These are phyloP conservation scores for Triadica sebifera DNA, from an alignment of 345 rosid species.

Conservation along the genomic window DNA sequence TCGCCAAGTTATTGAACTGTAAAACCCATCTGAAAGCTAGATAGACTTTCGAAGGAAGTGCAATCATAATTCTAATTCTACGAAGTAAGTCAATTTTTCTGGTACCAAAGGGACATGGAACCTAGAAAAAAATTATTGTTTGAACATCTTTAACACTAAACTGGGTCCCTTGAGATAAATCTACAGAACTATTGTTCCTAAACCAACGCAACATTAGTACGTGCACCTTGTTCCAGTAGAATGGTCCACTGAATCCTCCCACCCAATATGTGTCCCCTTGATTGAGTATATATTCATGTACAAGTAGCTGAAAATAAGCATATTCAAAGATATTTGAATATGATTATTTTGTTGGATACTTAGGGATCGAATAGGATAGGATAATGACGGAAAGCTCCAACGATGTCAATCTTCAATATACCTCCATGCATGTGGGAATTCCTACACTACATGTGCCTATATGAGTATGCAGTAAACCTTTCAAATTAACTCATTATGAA, in stretches of 20 bases:
- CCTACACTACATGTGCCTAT: neutral
- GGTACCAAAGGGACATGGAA: neutral
- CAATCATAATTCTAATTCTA: neutral
- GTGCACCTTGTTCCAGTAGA: slow-evolving; percentile 14
- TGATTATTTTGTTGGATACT: neutral
- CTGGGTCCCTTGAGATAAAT: slow-evolving; percentile 15
- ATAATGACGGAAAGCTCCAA: neutral
- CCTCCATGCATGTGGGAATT: neutral
- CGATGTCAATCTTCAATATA: slow-evolving; percentile 1
- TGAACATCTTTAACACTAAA: neutral
- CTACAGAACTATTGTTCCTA: neutral
- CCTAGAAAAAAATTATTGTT: neutral
- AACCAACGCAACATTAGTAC: slow-evolving; percentile 15
- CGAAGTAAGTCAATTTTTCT: neutral
- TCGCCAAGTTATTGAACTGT: neutral
- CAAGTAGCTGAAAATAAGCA: neutral
- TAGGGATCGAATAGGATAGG: neutral
- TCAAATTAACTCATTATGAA: neutral
- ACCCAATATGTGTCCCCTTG: slow-evolving; percentile 5
- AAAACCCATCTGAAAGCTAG: neutral
- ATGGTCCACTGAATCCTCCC: slow-evolving; percentile 23
- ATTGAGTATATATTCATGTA: neutral
- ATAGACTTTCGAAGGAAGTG: neutral
- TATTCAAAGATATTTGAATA: neutral
- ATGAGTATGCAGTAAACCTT: neutral